Conservation (phyloP, 2,329 filamentous ascomycete species). For the Fusarium pininemorale region DNA sequence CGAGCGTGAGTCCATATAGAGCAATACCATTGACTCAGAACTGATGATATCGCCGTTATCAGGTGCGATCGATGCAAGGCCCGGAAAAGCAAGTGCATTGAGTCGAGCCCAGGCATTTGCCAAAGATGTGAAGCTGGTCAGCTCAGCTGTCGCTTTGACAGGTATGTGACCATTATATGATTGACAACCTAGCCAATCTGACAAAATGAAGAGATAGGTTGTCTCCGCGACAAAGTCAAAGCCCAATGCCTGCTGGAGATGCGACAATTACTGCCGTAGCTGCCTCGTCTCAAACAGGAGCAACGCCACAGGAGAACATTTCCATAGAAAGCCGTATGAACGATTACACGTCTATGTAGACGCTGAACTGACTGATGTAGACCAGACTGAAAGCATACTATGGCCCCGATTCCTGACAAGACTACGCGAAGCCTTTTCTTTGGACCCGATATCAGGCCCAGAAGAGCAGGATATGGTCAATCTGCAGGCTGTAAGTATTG, state of each 20-base stretch:
- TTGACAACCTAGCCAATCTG: accelerated
- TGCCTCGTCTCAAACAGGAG: not conserved
- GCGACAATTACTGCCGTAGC: not conserved
- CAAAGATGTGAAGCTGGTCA: not conserved
- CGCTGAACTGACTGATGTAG: accelerated
- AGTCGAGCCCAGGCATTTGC: not conserved
- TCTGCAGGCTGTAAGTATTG: not conserved
- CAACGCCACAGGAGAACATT: not conserved
- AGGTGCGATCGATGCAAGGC: constrained; percentile 2
- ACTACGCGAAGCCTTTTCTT: not conserved
- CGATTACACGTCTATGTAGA: accelerated
- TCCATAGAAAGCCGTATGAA: not conserved
- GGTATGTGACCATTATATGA: accelerated
- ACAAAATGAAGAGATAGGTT: not conserved
- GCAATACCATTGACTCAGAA: accelerated
- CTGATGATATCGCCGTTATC: not conserved
- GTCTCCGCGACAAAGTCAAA: not conserved
- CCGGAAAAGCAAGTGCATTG: not conserved
- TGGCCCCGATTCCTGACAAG: not conserved
- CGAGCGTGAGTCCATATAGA: not conserved
- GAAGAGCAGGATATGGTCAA: not conserved
- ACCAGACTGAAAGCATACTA: not conserved
- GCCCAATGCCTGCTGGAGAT: not conserved
- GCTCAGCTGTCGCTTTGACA: not conserved
- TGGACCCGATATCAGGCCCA: not conserved